Evolutionary conservation across 1,284 basidiomycete species (phyloP).

Genomic region (Gastroboletus turbinatus): DNA sequence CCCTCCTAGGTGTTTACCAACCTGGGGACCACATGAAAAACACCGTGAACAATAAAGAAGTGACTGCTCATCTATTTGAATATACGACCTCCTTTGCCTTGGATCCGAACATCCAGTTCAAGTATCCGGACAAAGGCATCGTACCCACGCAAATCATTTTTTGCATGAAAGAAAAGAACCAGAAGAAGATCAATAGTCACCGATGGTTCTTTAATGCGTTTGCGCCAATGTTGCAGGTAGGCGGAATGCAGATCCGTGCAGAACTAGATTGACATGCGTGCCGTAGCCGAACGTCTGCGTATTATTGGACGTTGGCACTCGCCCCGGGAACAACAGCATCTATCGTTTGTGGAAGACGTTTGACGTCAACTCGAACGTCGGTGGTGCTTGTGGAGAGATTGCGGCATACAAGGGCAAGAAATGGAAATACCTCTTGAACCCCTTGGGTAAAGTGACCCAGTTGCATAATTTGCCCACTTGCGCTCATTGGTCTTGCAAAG

Average conservation of each 20-base stretch:
- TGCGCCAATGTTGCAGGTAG: slow-evolving; percentile 65
- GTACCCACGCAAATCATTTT: slow-evolving; percentile 92
- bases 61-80: slow-evolving; percentile 94
- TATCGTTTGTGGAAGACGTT: slow-evolving; percentile 97
- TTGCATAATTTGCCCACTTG: neutral
- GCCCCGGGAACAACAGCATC: slow-evolving; percentile 80
- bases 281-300: slow-evolving; percentile 83
- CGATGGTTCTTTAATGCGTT: slow-evolving; percentile 97
- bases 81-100: slow-evolving; percentile 91
- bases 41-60: slow-evolving; percentile 82
- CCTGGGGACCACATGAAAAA: slow-evolving; percentile 86
- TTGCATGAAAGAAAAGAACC: slow-evolving; percentile 92
- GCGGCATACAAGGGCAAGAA: slow-evolving; percentile 89
- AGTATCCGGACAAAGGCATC: slow-evolving; percentile 94
- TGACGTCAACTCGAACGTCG: slow-evolving; percentile 90
- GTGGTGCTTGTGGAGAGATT: slow-evolving; percentile 94
- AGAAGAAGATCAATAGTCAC: slow-evolving; percentile 96
- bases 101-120: slow-evolving; percentile 88
- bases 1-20: slow-evolving; percentile 78
- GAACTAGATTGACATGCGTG: slow-evolving; percentile 1
- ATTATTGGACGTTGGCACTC: slow-evolving; percentile 91
- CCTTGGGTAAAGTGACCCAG: slow-evolving; percentile 58
- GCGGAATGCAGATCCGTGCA: neutral
- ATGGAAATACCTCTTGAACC: slow-evolving; percentile 81
- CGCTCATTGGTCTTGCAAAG: slow-evolving; percentile 40